These are phyloP conservation scores for Hanseniaspora sp. DNA, from an alignment of 1,139 yeast species.

Conservation along the genomic window DNA sequence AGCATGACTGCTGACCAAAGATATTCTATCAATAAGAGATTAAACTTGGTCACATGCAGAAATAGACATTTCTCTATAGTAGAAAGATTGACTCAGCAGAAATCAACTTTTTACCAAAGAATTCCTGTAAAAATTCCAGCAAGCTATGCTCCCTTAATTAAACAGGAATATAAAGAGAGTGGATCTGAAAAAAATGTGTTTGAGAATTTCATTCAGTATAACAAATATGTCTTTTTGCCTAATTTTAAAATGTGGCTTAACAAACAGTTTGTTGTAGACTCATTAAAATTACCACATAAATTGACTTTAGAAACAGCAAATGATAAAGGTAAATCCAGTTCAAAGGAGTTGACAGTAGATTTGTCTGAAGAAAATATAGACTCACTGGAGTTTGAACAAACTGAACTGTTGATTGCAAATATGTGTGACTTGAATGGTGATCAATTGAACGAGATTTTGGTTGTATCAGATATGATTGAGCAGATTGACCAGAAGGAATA, in stretches of 20 bases:
- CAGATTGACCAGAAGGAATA: slow-evolving; percentile 8
- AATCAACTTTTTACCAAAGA: slow-evolving; percentile 44
- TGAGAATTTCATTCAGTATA: slow-evolving; percentile 25
- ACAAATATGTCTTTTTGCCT: slow-evolving; percentile 24
- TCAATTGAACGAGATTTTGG: neutral
- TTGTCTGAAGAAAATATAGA: slow-evolving; percentile 2
- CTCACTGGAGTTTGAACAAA: neutral
- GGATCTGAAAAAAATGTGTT: slow-evolving; percentile 25
- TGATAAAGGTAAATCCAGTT: neutral
- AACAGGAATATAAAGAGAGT: slow-evolving; percentile 34
- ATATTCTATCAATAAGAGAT: slow-evolving; percentile 22
- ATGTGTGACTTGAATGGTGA: slow-evolving; percentile 7
- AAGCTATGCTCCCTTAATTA: slow-evolving; percentile 31
- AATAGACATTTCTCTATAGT: slow-evolving; percentile 41
- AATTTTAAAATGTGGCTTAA: slow-evolving; percentile 25
- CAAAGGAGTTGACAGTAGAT: neutral
- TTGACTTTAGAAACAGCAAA: neutral
- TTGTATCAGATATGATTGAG: slow-evolving; percentile 6
- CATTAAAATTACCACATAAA: slow-evolving; percentile 6
- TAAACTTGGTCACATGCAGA: slow-evolving; percentile 39
- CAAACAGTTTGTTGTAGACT: slow-evolving; percentile 15
- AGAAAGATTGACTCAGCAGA: slow-evolving; percentile 37
- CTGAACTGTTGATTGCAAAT: slow-evolving; percentile 1
- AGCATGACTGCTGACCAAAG: slow-evolving; percentile 21
- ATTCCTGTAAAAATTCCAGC: slow-evolving; percentile 40